Evolutionary conservation across 2,329 filamentous ascomycete genomes (phyloP), one percentile per base, ranked within the genome.

Genomic region (Pyrenophora graminea): DNA sequence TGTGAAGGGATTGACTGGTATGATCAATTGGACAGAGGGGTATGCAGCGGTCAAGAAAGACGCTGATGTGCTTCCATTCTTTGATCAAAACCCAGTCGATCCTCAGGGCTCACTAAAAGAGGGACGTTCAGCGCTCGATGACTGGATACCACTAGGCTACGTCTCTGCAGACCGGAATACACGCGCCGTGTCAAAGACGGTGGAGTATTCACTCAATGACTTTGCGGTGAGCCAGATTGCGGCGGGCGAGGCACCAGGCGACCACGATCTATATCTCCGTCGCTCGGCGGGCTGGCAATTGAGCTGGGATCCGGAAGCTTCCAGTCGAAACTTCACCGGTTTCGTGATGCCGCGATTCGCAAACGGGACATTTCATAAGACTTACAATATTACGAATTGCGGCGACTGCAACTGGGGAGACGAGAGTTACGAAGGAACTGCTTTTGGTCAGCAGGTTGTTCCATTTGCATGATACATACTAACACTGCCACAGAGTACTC

Each of bases 1-100:
- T 51, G 56, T 89, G 15, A 91, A 91, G 62, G 85, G 85, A 1
- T 73, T 90, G 3, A 73, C 72, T 6, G 69, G 69, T 1, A 81
- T 78, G 3, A 82, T 91, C n/a, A 82, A 89, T 67, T 92, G 89
- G 89, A 74, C 79, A 0, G 82, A 81, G 9, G 88, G 85, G 0
- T 91, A 89, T 55, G 81, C 84, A 42, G 89, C 89, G 0, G 82
- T 92, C 0, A 79, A 88, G 15, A 87, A 87, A 56, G 86, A 91
- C 54, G 87, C 87, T 2, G 87, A 90, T 60, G 79, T 84, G 2
- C 21, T 69, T 0, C 70, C 70, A 0, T 71, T 64, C 47, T 72
- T 67, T 27, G 70, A 73, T 27, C 53, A 69, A 25, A 73, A 72
- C 33, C 68, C 70, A 4, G 60, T 72, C 1, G 70, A 73, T 39